phyloP scores from a whole-genome alignment of 2,329 filamentous ascomycete species.

The Metarhizium robertsii region DNA sequence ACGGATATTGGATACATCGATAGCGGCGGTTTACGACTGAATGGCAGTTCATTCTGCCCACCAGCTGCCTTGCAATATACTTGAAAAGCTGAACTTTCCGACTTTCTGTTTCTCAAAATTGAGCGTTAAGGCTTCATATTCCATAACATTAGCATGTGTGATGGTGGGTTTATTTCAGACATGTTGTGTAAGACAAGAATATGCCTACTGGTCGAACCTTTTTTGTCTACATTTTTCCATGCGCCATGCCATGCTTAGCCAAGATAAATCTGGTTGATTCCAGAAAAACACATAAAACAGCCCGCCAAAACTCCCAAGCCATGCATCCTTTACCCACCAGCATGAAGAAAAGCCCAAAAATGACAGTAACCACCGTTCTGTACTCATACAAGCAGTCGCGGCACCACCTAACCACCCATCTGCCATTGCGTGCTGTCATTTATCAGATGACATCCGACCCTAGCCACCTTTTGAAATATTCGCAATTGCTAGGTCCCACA shows the following conservation, averaged over 20 bases:
- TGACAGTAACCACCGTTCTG: background rate
- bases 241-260: background rate
- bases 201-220: background rate
- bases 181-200: background rate
- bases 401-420: background rate
- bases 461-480: constrained; percentile 86
- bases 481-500: constrained; percentile 81
- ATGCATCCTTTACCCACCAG: constrained; percentile 9
- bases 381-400: background rate
- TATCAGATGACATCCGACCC: constrained; percentile 25
- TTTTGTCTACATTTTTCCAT: background rate
- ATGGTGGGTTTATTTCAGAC: too few relatives aligned
- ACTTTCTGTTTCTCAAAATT: background rate
- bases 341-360: background rate
- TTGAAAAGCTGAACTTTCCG: background rate
- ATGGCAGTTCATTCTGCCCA: background rate
- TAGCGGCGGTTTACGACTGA: constrained; percentile 2
- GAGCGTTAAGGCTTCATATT: background rate
- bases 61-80: background rate
- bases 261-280: background rate
- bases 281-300: background rate
- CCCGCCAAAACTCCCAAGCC: constrained; percentile 10
- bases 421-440: background rate
- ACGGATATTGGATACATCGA: background rate
- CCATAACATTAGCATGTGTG: too few relatives aligned